Evolutionary conservation across 257 asterid species (phyloP).

Genomic region (Osmanthus fragrans): DNA sequence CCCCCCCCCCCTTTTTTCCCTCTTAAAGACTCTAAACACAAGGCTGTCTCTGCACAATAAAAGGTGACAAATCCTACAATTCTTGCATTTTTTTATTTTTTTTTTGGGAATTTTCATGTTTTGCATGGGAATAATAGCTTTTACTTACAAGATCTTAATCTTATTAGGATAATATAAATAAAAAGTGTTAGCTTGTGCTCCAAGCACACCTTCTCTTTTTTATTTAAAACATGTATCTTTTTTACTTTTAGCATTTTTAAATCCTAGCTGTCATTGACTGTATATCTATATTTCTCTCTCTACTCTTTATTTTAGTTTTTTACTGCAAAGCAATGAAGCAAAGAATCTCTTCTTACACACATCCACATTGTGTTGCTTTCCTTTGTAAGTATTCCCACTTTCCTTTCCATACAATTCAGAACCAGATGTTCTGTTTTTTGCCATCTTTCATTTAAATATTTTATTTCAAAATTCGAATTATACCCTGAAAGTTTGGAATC

Average conservation of each 20-base stretch:
- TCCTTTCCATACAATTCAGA: constrained; percentile 83
- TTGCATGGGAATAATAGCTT: constrained; percentile 57
- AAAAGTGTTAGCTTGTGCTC: constrained; percentile 46
- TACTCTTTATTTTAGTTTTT: constrained; percentile 16
- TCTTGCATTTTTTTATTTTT: constrained; percentile 33
- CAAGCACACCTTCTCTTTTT: constrained; percentile 46
- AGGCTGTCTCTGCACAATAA: constrained; percentile 48
- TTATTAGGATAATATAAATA: constrained; percentile 42
- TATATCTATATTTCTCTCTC: too few species aligned
- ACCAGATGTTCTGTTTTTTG: constrained; percentile 44
- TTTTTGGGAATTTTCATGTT: constrained; percentile 27
- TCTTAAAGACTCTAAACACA: constrained; percentile 37
- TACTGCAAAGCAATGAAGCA: constrained; percentile 59
- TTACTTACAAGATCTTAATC: constrained; percentile 40
- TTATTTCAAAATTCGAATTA: neutral
- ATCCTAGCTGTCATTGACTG: too few species aligned
- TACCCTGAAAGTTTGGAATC: constrained; percentile 58
- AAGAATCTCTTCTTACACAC: constrained; percentile 61
- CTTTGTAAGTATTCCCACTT: constrained; percentile 60
- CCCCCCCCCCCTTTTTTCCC: too few species aligned
- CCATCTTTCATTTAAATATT: constrained; percentile 27
- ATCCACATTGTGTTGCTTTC: constrained; percentile 49
- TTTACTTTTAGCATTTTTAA: too few species aligned
- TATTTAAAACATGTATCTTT: too few species aligned
- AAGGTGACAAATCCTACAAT: constrained; percentile 44